Conservation (phyloP, 129 eudicot species). For the Escallonia rubra region DNA sequence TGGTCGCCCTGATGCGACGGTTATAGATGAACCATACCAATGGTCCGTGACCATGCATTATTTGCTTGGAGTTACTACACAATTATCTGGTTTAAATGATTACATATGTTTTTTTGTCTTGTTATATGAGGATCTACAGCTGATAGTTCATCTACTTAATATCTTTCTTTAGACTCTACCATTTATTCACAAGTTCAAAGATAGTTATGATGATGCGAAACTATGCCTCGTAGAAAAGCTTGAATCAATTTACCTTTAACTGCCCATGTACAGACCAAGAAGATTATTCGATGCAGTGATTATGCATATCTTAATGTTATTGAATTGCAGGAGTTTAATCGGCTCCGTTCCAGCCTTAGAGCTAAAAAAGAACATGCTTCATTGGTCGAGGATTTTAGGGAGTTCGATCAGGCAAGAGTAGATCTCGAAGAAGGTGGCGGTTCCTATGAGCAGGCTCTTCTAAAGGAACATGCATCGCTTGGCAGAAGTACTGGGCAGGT, state of each 20-base stretch:
- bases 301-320: constrained; percentile 5
- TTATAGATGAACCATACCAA: too few relatives aligned
- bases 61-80: too few relatives aligned
- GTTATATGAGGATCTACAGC: too few relatives aligned
- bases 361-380: constrained; percentile 98
- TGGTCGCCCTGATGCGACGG: too few relatives aligned
- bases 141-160: too few relatives aligned
- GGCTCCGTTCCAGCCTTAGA: constrained; percentile 82
- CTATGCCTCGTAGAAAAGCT: too few relatives aligned
- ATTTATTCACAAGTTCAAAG: too few relatives aligned
- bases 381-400: constrained; percentile 87
- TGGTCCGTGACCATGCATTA: too few relatives aligned
- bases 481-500: constrained; percentile 88
- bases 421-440: constrained; percentile 87
- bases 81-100: too few relatives aligned
- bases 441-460: constrained; percentile 71
- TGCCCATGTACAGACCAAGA: not conserved
- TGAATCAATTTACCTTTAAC: not conserved
- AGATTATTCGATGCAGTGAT: not conserved
- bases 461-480: constrained; percentile 78
- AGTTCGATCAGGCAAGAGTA: constrained; percentile 78
- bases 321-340: constrained; percentile 63
- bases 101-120: too few relatives aligned
- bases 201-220: not conserved
- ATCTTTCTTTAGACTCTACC: too few relatives aligned